Conservation (phyloP, 305 asterid genomes). For the Fraxinus angustifolia region DNA sequence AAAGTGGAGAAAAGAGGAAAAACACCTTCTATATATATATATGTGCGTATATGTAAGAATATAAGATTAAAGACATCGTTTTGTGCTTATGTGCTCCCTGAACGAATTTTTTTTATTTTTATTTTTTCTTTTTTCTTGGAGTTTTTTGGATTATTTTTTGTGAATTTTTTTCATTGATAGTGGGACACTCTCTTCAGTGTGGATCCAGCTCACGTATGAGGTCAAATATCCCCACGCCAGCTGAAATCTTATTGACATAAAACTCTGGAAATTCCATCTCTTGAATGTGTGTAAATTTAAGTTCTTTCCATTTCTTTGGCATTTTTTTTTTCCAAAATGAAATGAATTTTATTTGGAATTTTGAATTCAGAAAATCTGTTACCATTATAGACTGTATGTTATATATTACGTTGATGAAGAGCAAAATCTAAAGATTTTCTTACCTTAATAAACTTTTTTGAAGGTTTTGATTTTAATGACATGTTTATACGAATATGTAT, state of each 20-base stretch:
- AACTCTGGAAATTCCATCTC: background rate
- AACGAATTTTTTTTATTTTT: background rate
- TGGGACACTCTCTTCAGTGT: conserved; percentile 44
- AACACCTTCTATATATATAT: conserved; percentile 21
- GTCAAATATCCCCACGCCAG: conserved; percentile 60
- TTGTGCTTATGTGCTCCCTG: conserved; percentile 12
- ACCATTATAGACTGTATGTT: background rate
- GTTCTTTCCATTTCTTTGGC: background rate
- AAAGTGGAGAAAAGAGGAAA: conserved; percentile 8
- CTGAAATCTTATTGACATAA: conserved; percentile 26
- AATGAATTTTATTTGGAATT: background rate
- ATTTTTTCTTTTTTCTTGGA: conserved; percentile 2
- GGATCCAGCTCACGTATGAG: conserved; percentile 73
- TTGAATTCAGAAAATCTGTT: background rate
- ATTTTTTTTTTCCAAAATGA: background rate
- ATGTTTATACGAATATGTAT: background rate
- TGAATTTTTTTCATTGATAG: conserved; percentile 9
- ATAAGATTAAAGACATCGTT: conserved; percentile 26
- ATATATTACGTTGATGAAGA: background rate
- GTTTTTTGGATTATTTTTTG: background rate
- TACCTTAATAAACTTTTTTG: background rate
- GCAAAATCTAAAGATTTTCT: background rate
- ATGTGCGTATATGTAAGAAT: background rate
- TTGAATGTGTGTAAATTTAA: background rate
- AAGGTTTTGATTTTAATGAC: background rate